phyloP scores from a whole-genome alignment of 768 basidiomycete genomes.

The Thelephora ganbajun region DNA sequence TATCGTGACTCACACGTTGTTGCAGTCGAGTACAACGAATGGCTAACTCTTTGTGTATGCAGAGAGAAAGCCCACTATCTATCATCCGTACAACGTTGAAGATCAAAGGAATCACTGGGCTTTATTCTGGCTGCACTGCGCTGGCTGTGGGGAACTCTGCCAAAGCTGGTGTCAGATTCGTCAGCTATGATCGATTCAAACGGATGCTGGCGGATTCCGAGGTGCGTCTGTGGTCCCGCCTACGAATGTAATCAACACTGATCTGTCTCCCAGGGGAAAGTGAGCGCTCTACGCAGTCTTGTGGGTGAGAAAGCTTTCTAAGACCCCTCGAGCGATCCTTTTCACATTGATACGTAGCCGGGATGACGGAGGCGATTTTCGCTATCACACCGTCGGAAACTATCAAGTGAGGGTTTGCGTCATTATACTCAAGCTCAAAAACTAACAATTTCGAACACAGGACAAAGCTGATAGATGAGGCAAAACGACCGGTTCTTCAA shows the following conservation, averaged over 20 bases:
- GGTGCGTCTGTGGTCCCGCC: conserved; percentile 29
- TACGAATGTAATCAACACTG: conserved; percentile 1
- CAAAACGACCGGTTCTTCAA: conserved; percentile 70
- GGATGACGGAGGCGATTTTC: conserved; percentile 82
- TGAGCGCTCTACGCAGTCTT: conserved; percentile 75
- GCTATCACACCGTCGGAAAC: conserved; percentile 98
- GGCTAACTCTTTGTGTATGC: too few relatives aligned
- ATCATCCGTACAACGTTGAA: conserved; percentile 66
- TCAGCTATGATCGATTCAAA: conserved; percentile 92
- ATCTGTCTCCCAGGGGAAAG: conserved; percentile 58
- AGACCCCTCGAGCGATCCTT: neutral
- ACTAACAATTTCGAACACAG: conserved; percentile 23
- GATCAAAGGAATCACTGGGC: conserved; percentile 62
- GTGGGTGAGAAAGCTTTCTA: conserved; percentile 33
- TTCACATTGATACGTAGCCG: conserved; percentile 29
- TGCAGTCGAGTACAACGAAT: too few relatives aligned
- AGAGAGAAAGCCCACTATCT: conserved; percentile 57
- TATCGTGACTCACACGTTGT: neutral
- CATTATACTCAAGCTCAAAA: neutral
- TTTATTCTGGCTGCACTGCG: conserved; percentile 90
- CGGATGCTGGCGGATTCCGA: conserved; percentile 65
- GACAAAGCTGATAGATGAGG: conserved; percentile 94
- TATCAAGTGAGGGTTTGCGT: conserved; percentile 61
- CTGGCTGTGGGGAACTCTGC: conserved; percentile 76
- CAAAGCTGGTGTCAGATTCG: conserved; percentile 94